Evolutionary conservation across 2,329 filamentous ascomycete genomes (phyloP), one percentile per base, ranked within the genome.

Genomic region (Botryotinia narcissicola): DNA sequence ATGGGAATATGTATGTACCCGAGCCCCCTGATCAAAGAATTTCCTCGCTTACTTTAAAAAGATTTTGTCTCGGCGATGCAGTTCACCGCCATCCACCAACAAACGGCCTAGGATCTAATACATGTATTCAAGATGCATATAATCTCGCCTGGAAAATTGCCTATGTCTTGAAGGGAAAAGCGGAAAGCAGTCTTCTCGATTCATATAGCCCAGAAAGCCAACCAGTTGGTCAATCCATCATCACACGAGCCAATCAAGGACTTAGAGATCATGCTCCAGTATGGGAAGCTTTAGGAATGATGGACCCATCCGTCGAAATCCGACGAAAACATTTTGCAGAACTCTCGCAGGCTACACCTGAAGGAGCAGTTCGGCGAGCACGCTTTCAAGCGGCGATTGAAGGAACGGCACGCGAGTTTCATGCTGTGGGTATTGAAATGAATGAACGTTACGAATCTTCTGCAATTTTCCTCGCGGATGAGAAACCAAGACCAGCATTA

Each of bases 21-120:
- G 1, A 57, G 22, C 25, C 40, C 10, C 10, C 8, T 10, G 32
- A 16, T 3, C 12, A 9, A 7, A 20, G 6, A 32, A 16, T 1
- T 25, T 2, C 8, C 16, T 69, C 10, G 7, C n/a, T 67, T 9
- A 61, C 29, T 72, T 32, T 59, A 29, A 51, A 9, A 20, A 79
- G 77, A 25, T 85, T 87, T 79, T 88, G 87, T 10, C 70, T 72
- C 2, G 87, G 88, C 16, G 88, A 90, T 74, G 86, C 88, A 0
- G 86, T 86, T 1, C 88, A 90, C 77, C 83, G 87, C 1, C 88
- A 90, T 77, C 87, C 88, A 0, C 88, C 88, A 0, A 81, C 86
- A 29, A 87, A 88, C 77, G 88, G 87, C 0, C 83, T 89, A 0
- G 87, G 88, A 2, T 86, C 84, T 42, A 90, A 90, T 77, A 89